Evolutionary conservation across 805 yeast genomes (phyloP).

Genomic region (Isabelozyma gotoi): DNA sequence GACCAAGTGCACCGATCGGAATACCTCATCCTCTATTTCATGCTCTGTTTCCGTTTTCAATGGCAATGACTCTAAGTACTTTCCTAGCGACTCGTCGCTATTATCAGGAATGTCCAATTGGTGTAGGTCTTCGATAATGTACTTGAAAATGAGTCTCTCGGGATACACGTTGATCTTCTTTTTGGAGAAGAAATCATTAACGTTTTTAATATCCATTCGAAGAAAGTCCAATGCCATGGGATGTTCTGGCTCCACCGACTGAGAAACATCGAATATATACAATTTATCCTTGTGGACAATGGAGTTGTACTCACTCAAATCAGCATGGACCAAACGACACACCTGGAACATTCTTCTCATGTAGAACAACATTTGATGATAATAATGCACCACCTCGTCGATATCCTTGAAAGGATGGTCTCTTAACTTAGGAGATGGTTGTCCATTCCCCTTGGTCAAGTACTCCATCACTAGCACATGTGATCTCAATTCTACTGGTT

Average conservation of each 20-base stretch:
- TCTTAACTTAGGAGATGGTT: slow-evolving; percentile 86
- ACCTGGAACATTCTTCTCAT: slow-evolving; percentile 86
- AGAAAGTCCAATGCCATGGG: slow-evolving; percentile 94
- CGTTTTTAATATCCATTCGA: slow-evolving; percentile 96
- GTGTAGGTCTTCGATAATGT: slow-evolving; percentile 56
- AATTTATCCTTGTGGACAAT: slow-evolving; percentile 77
- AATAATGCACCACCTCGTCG: slow-evolving; percentile 65
- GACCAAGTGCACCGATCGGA: slow-evolving; percentile 75
- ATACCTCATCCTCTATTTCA: slow-evolving; percentile 72
- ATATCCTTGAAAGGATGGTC: slow-evolving; percentile 75
- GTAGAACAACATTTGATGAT: slow-evolving; percentile 75
- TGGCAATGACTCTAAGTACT: slow-evolving; percentile 52
- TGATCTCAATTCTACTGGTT: slow-evolving; percentile 82
- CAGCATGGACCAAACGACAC: slow-evolving; percentile 94
- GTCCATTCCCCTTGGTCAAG: slow-evolving; percentile 73
- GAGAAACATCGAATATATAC: slow-evolving; percentile 94
- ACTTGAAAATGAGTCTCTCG: slow-evolving; percentile 79
- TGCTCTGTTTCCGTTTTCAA: slow-evolving; percentile 59
- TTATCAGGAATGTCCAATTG: slow-evolving; percentile 37
- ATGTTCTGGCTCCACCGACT: slow-evolving; percentile 96
- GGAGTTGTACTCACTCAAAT: slow-evolving; percentile 90
- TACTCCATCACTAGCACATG: slow-evolving; percentile 96
- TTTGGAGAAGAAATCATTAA: slow-evolving; percentile 80
- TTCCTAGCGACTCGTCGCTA: slow-evolving; percentile 40
- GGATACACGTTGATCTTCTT: slow-evolving; percentile 74